Evolutionary conservation across 1,139 yeast species (phyloP).

Genomic region (Saccharomyces hybrid): DNA sequence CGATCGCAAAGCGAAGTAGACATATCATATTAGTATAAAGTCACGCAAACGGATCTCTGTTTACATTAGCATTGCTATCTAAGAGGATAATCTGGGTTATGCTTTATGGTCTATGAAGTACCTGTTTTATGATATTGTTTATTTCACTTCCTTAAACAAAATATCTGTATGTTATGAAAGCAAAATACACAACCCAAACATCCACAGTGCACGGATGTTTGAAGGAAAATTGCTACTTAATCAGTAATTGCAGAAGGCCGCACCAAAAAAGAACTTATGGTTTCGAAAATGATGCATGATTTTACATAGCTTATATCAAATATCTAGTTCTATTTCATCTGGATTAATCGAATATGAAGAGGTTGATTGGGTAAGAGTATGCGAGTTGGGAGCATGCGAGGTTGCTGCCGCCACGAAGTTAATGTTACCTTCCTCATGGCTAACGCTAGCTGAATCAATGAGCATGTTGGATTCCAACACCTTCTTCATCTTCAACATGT

Average conservation of each 20-base stretch:
- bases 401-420: constrained; percentile 43
- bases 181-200: not conserved
- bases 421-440: constrained; percentile 31
- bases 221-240: not conserved
- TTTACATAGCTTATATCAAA: constrained; percentile 14
- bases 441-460: constrained; percentile 32
- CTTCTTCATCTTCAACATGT: constrained; percentile 62
- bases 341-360: constrained; percentile 35
- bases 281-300: not conserved
- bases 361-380: not conserved
- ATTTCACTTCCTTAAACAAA: not conserved
- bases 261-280: not conserved
- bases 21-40: not conserved
- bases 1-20: not conserved
- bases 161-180: not conserved
- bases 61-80: not conserved
- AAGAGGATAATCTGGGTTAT: not conserved
- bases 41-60: not conserved
- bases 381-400: constrained; percentile 5
- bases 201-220: not conserved
- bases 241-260: not conserved
- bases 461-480: constrained; percentile 38
- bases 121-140: not conserved
- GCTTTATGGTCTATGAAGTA: not conserved
- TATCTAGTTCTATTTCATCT: constrained; percentile 60